Conservation (phyloP, 1,284 basidiomycete species). For the Cryptococcus jaspeensis region DNA sequence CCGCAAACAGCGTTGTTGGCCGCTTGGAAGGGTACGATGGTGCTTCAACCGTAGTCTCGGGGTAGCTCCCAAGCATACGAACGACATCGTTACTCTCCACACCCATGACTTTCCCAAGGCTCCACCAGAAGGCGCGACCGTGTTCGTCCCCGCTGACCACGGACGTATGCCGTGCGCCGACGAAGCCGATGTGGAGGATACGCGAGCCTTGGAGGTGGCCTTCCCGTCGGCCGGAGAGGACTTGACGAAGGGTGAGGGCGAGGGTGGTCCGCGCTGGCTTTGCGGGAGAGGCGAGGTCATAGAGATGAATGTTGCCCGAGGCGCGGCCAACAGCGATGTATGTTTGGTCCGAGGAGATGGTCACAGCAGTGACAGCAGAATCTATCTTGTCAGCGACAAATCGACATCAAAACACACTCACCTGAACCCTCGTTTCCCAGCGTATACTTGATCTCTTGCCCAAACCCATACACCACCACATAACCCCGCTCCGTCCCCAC, state of each 20-base stretch:
- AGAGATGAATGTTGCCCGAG: conserved; percentile 82
- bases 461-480: conserved; percentile 84
- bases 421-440: conserved; percentile 69
- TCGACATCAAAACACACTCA: conserved; percentile 49
- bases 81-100: conserved; percentile 94
- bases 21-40: conserved; percentile 47
- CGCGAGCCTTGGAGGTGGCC: conserved; percentile 83
- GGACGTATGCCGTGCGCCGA: conserved; percentile 91
- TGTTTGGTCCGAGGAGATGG: conserved; percentile 90
- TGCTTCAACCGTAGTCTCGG: conserved; percentile 49
- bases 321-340: conserved; percentile 87
- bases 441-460: conserved; percentile 75
- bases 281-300: conserved; percentile 69
- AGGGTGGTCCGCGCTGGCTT: conserved; percentile 49
- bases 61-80: conserved; percentile 89
- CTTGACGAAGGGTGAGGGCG: conserved; percentile 48
- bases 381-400: background rate
- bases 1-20: conserved; percentile 68
- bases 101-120: conserved; percentile 89
- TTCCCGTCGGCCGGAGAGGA: conserved; percentile 81
- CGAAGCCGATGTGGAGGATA: conserved; percentile 84
- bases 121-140: conserved; percentile 94
- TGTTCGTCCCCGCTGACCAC: conserved; percentile 87
- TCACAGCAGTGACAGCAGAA: conserved; percentile 75
- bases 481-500: conserved; percentile 79